Evolutionary conservation across 129 eudicot species (phyloP).

Genomic region (Arctium minus): DNA sequence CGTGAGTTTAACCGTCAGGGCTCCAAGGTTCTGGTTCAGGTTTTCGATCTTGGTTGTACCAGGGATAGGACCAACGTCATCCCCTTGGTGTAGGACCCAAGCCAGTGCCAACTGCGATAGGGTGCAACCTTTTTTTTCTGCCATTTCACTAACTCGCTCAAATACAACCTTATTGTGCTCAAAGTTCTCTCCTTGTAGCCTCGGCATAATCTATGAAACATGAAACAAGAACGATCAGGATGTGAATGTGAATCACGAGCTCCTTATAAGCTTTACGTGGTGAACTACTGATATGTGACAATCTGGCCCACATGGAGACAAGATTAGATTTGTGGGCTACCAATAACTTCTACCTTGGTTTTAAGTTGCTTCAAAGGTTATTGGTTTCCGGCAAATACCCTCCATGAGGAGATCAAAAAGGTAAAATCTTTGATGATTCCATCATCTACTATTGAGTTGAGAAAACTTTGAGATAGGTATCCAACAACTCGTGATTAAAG

Average conservation of each 20-base stretch:
- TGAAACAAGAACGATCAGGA: neutral
- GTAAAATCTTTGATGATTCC: neutral
- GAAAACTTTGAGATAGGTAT: neutral
- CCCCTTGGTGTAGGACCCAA: constrained; percentile 65
- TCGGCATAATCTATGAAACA: constrained; percentile 32
- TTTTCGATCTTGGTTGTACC: constrained; percentile 49
- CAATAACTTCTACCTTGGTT: neutral
- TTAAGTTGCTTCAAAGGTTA: neutral
- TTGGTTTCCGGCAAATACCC: neutral
- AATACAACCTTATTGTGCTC: constrained; percentile 44
- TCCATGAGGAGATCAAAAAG: neutral
- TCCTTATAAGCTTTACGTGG: neutral
- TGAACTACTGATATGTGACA: too few relatives aligned
- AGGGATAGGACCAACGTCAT: constrained; percentile 45
- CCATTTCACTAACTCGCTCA: constrained; percentile 33
- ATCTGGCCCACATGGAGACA: too few relatives aligned
- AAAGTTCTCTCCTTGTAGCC: constrained; percentile 44
- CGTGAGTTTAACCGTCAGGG: constrained; percentile 35
- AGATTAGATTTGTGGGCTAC: neutral
- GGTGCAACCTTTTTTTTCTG: constrained; percentile 39
- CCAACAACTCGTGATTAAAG: neutral
- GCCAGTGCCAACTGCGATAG: constrained; percentile 55
- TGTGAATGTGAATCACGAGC: neutral
- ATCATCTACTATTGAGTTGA: neutral
- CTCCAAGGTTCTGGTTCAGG: constrained; percentile 39